phyloP scores from a whole-genome alignment of 768 basidiomycete species.

The Tephrocybe sp. region DNA sequence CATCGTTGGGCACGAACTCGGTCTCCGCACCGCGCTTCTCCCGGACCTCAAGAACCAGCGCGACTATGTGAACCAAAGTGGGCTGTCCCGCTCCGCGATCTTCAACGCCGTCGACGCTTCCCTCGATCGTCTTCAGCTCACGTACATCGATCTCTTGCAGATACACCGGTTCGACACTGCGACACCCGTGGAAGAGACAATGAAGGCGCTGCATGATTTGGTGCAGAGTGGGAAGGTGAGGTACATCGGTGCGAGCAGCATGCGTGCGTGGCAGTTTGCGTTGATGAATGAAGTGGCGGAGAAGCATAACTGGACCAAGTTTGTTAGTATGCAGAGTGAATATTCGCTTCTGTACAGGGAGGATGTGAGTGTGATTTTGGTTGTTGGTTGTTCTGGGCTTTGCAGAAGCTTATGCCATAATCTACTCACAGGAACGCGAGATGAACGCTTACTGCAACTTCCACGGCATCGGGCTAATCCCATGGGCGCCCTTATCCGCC shows the following conservation, averaged over 20 bases:
- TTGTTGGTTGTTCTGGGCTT: not conserved
- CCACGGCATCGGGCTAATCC: no score
- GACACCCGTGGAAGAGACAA: constrained; percentile 36
- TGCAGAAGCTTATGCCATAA: not conserved
- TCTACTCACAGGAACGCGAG: constrained; percentile 43
- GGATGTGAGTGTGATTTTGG: constrained; percentile 33
- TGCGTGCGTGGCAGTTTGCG: constrained; percentile 44
- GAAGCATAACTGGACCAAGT: constrained; percentile 46
- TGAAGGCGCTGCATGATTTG: constrained; percentile 44
- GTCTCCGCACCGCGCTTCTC: not conserved
- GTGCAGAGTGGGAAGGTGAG: constrained; percentile 33
- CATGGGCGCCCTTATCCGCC: constrained; percentile 40
- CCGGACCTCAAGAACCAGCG: constrained; percentile 8
- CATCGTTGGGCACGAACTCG: constrained; percentile 6
- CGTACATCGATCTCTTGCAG: constrained; percentile 36
- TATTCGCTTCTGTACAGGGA: constrained; percentile 54
- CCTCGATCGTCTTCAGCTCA: constrained; percentile 23
- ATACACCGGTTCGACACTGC: constrained; percentile 37
- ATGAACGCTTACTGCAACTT: constrained; percentile 40
- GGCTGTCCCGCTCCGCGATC: constrained; percentile 23
- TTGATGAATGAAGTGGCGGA: constrained; percentile 42
- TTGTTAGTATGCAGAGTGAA: constrained; percentile 55
- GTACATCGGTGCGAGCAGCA: constrained; percentile 48
- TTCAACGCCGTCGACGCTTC: constrained; percentile 33
- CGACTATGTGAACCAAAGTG: constrained; percentile 17